phyloP scores from a whole-genome alignment of 345 rosid species.

The Leavenworthia alabamica region DNA sequence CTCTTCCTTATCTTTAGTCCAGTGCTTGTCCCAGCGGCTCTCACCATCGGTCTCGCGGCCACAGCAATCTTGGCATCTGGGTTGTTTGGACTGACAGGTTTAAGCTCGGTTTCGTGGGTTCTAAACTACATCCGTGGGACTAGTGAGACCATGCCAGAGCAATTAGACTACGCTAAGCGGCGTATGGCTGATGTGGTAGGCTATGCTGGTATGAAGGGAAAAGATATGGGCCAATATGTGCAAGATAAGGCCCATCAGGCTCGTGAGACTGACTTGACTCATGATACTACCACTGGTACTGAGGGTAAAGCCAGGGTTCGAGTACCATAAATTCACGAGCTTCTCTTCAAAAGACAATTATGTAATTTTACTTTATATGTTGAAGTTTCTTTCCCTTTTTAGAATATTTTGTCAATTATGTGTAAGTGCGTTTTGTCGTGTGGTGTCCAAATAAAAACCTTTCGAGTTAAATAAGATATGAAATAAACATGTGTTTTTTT shows the following conservation, averaged over 20 bases:
- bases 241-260: conserved; percentile 23
- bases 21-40: conserved; percentile 59
- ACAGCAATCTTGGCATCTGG: too few species aligned
- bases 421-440: too few species aligned
- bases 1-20: conserved; percentile 73
- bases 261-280: conserved; percentile 6
- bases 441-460: too few species aligned
- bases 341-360: too few species aligned
- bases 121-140: conserved; percentile 36
- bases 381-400: too few species aligned
- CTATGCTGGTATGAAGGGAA: conserved; percentile 53
- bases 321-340: neutral
- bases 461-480: too few species aligned
- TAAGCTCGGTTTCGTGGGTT: conserved; percentile 59
- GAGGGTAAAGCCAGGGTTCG: neutral
- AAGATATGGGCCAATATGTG: conserved; percentile 49
- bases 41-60: too few species aligned
- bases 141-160: conserved; percentile 34
- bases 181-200: conserved; percentile 41
- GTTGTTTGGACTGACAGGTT: too few species aligned
- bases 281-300: neutral
- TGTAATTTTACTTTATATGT: too few species aligned
- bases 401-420: too few species aligned
- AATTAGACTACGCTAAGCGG: conserved; percentile 44
- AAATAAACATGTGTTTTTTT: too few species aligned